Evolutionary conservation across 108 stramenopile species (phyloP).

Genomic region (Aurantiochytrium sp.): DNA sequence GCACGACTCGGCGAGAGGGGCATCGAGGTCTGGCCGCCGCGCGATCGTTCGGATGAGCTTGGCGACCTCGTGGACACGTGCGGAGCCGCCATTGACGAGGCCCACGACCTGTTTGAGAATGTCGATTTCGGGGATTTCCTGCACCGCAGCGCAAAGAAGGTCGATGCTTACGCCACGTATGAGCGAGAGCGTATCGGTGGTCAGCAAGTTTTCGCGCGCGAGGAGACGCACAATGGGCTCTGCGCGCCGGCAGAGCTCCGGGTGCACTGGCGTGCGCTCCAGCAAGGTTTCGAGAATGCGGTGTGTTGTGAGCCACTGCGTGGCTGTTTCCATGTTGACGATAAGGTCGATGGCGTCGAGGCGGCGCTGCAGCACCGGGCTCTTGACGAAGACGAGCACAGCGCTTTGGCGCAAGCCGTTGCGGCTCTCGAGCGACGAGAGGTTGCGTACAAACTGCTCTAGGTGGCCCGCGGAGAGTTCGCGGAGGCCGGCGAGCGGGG

Average conservation of each 20-base stretch:
- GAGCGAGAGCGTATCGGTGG: not conserved
- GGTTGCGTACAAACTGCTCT: not conserved
- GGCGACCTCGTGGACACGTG: not conserved
- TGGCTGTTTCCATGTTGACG: not conserved
- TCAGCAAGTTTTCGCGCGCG: not conserved
- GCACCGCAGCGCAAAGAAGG: not conserved
- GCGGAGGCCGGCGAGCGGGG: not conserved
- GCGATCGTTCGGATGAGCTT: not conserved
- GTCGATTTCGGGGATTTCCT: not conserved
- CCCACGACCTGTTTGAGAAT: not conserved
- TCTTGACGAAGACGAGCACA: not conserved
- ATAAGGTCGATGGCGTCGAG: not conserved
- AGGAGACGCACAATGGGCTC: not conserved
- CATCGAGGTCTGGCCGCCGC: not conserved
- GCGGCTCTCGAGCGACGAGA: not conserved
- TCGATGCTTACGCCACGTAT: not conserved
- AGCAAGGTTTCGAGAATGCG: not conserved
- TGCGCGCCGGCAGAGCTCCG: not conserved
- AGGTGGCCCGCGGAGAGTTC: not conserved
- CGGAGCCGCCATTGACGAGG: not conserved
- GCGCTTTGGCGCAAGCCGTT: not conserved
- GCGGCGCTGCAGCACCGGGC: not conserved
- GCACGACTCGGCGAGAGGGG: not conserved
- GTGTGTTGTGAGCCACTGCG: not conserved
- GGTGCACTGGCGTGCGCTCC: not conserved